Evolutionary conservation across 495 filamentous ascomycete species (phyloP).

Genomic region (Aspergillus asperescens): DNA sequence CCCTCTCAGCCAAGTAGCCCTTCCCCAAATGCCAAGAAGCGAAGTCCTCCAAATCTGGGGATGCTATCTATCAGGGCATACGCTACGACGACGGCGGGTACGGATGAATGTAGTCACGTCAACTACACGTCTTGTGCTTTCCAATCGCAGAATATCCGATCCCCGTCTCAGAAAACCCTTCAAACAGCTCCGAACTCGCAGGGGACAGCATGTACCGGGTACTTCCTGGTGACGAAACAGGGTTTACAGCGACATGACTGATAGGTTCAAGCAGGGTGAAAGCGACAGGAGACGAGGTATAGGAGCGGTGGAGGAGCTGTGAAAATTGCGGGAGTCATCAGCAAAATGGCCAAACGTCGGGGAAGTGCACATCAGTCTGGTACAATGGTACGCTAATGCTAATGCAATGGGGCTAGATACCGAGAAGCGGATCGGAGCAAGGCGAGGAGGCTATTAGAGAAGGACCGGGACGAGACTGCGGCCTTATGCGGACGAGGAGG

Average conservation of each 20-base stretch:
- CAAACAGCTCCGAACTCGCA: constrained; percentile 15
- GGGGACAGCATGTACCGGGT: constrained; percentile 17
- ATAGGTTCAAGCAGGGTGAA: constrained; percentile 8
- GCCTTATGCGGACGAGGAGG: constrained; percentile 19
- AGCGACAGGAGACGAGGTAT: constrained; percentile 3
- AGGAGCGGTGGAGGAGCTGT: constrained; percentile 13
- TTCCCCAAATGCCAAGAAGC: constrained; percentile 9
- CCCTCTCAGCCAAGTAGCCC: neutral
- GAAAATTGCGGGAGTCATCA: constrained; percentile 10
- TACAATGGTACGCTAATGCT: constrained; percentile 20
- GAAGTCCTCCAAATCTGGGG: constrained; percentile 1
- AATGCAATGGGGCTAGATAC: constrained; percentile 24
- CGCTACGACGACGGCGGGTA: constrained; percentile 20
- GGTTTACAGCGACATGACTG: constrained; percentile 24
- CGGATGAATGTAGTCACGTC: constrained; percentile 9
- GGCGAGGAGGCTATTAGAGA: constrained; percentile 17
- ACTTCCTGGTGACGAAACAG: constrained; percentile 18
- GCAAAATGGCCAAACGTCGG: constrained; percentile 7
- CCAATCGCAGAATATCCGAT: constrained; percentile 15
- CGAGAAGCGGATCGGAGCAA: constrained; percentile 13
- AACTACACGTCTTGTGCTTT: constrained; percentile 9
- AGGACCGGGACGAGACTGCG: constrained; percentile 3
- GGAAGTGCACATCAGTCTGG: constrained; percentile 5
- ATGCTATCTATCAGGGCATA: constrained; percentile 21
- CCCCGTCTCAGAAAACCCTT: constrained; percentile 7